These are phyloP conservation scores for Pleurotus tuoliensis DNA, from an alignment of 768 basidiomycete genomes.

Conservation along the genomic window DNA sequence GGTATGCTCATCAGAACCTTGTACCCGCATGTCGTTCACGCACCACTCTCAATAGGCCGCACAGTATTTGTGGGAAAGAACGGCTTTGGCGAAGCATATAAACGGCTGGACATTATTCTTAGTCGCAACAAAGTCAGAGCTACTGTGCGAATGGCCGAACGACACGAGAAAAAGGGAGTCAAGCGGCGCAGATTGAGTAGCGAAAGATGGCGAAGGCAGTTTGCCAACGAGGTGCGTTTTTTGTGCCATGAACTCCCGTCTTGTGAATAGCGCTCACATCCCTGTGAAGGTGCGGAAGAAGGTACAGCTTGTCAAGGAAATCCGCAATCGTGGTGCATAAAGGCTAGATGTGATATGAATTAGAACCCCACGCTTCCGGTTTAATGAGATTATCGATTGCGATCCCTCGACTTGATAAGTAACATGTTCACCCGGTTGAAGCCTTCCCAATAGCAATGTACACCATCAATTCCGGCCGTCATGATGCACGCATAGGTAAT, in stretches of 20 bases:
- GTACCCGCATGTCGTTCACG: background rate
- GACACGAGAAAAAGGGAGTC: conserved; percentile 82
- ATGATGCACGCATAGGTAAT: background rate
- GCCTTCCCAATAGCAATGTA: background rate
- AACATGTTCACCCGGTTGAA: background rate
- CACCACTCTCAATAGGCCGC: conserved; percentile 45
- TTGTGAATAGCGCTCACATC: background rate
- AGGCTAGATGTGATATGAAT: conserved; percentile 8
- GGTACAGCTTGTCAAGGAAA: conserved; percentile 75
- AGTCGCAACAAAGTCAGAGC: conserved; percentile 49
- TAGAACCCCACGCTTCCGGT: background rate
- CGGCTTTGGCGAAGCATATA: conserved; percentile 45
- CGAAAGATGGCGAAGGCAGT: conserved; percentile 74
- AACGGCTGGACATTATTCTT: conserved; percentile 47
- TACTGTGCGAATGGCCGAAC: conserved; percentile 44
- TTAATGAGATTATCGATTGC: conserved; percentile 9
- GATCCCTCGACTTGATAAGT: background rate
- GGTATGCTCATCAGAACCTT: conserved; percentile 33
- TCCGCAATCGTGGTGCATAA: conserved; percentile 71
- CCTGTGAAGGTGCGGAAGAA: conserved; percentile 72
- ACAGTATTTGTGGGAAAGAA: conserved; percentile 43
- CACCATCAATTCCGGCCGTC: background rate
- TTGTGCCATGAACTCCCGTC: conserved; percentile 7
- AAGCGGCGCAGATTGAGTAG: conserved; percentile 74
- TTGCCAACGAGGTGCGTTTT: conserved; percentile 68